A percentile compares a stretch with the other conserved stretches of the same genome.
These are phyloP conservation scores for Nakaseomyces delphensis DNA, from an alignment of 1,139 yeast species.

Conservation along the genomic window DNA sequence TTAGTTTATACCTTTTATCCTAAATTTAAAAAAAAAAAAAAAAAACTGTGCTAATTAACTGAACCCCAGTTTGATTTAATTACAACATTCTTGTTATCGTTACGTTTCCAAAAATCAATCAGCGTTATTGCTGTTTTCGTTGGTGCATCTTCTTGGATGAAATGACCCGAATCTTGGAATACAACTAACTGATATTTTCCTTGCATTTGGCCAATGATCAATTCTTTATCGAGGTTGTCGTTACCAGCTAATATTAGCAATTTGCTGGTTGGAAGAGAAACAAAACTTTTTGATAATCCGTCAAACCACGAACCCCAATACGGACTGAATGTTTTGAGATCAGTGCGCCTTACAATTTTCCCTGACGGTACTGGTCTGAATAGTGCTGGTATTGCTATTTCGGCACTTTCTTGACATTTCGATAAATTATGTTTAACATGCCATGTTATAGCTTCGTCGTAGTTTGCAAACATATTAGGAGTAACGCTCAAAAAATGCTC, in stretches of 20 bases:
- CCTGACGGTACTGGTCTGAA: constrained; percentile 29
- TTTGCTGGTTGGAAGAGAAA: constrained; percentile 49
- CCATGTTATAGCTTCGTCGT: constrained; percentile 72
- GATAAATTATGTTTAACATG: constrained; percentile 51
- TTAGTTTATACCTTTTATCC: constrained; percentile 9
- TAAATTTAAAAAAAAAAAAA: no score
- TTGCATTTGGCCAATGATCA: constrained; percentile 96
- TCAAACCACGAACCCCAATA: constrained; percentile 81
- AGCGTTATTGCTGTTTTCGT: constrained; percentile 51
- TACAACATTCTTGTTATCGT: constrained; percentile 33
- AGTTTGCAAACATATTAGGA: constrained; percentile 48
- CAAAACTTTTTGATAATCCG: constrained; percentile 59
- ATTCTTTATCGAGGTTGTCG: constrained; percentile 72
- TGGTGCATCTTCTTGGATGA: constrained; percentile 85
- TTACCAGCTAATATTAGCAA: constrained; percentile 80
- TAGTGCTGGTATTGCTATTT: constrained; percentile 67
- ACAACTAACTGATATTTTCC: constrained; percentile 86
- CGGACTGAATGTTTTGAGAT: constrained; percentile 49
- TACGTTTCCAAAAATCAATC: constrained; percentile 47
- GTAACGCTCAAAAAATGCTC: constrained; percentile 50
- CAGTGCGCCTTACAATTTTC: constrained; percentile 51
- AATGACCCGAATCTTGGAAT: constrained; percentile 79
- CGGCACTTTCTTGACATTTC: constrained; percentile 53
- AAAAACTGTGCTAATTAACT: not conserved
- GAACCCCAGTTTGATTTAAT: constrained; percentile 36